These are phyloP conservation scores for Heliocybe sulcata DNA, from an alignment of 1,284 basidiomycete species.

Conservation along the genomic window DNA sequence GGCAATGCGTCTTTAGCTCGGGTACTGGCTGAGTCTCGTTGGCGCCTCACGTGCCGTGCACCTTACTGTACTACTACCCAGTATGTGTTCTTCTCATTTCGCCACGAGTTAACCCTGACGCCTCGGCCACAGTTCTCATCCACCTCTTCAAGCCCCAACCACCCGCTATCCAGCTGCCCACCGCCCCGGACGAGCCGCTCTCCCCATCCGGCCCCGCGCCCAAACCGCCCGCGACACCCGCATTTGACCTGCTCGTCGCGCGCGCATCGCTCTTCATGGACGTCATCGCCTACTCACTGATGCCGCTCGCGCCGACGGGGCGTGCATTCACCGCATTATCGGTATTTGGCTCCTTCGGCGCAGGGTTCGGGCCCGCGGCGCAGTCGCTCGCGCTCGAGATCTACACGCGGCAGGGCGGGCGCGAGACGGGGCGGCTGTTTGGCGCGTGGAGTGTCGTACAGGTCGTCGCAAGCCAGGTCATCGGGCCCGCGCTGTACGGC, in stretches of 20 bases:
- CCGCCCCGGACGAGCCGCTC: conserved; percentile 24
- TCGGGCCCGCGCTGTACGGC: conserved; percentile 58
- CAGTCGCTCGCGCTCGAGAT: conserved; percentile 64
- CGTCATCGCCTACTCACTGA: conserved; percentile 40
- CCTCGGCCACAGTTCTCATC: conserved; percentile 38
- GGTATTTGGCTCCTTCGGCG: conserved; percentile 42
- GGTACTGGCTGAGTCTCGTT: conserved; percentile 66
- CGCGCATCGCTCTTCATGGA: conserved; percentile 54
- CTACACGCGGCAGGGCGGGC: conserved; percentile 39
- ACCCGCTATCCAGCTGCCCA: conserved; percentile 26
- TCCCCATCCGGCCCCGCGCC: conserved; percentile 6
- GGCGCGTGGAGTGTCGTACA: conserved; percentile 68
- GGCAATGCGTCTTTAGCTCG: conserved; percentile 48
- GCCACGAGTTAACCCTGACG: background rate
- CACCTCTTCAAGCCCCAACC: conserved; percentile 39
- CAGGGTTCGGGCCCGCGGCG: conserved; percentile 55
- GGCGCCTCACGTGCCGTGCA: conserved; percentile 54
- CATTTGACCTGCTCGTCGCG: conserved; percentile 59
- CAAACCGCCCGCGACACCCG: conserved; percentile 28
- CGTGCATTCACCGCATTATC: conserved; percentile 39
- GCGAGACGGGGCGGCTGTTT: conserved; percentile 58
- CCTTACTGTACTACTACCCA: conserved; percentile 60
- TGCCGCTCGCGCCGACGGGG: conserved; percentile 36
- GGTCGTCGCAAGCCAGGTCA: conserved; percentile 51
- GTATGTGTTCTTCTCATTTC: conserved; percentile 30